These are phyloP conservation scores for Agrocybe praecox DNA, from an alignment of 768 basidiomycete genomes.

Conservation along the genomic window DNA sequence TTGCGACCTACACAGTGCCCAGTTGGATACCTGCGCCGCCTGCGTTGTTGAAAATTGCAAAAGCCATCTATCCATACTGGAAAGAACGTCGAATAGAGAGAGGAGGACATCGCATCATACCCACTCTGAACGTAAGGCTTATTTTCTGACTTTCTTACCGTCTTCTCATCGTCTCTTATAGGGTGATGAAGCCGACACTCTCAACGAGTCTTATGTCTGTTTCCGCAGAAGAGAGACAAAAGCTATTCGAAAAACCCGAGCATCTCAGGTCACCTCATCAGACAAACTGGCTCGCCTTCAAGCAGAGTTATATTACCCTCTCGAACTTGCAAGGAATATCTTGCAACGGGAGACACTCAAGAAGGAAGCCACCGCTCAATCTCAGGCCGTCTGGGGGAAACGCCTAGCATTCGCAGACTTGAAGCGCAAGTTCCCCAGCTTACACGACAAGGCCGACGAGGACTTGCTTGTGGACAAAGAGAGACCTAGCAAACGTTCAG, in stretches of 20 bases:
- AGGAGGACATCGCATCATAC: conserved; percentile 84
- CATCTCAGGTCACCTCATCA: conserved; percentile 85
- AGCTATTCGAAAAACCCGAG: conserved; percentile 90
- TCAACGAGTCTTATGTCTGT: conserved; percentile 94
- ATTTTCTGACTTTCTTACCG: not conserved
- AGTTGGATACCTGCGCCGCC: conserved; percentile 66
- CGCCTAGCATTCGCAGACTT: conserved; percentile 75
- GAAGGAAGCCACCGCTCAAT: conserved; percentile 59
- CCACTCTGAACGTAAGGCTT: conserved; percentile 76
- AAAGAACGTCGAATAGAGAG: conserved; percentile 80
- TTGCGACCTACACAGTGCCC: conserved; percentile 72
- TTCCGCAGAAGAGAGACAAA: conserved; percentile 96
- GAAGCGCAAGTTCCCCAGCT: conserved; percentile 70
- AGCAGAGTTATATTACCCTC: conserved; percentile 68
- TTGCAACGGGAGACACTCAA: conserved; percentile 78
- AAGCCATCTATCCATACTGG: conserved; percentile 87
- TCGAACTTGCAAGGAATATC: conserved; percentile 72
- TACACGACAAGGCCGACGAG: conserved; percentile 70
- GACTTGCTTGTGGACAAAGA: conserved; percentile 76
- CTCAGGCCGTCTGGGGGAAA: conserved; percentile 75
- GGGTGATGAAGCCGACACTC: conserved; percentile 89
- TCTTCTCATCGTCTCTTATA: conserved; percentile 25
- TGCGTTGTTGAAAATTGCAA: conserved; percentile 68
- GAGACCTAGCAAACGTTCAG: conserved; percentile 60
- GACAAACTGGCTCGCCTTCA: conserved; percentile 88